These are phyloP conservation scores for Dillenia suffruticosa DNA, from an alignment of 164 flowering plant genomes.

Conservation along the genomic window DNA sequence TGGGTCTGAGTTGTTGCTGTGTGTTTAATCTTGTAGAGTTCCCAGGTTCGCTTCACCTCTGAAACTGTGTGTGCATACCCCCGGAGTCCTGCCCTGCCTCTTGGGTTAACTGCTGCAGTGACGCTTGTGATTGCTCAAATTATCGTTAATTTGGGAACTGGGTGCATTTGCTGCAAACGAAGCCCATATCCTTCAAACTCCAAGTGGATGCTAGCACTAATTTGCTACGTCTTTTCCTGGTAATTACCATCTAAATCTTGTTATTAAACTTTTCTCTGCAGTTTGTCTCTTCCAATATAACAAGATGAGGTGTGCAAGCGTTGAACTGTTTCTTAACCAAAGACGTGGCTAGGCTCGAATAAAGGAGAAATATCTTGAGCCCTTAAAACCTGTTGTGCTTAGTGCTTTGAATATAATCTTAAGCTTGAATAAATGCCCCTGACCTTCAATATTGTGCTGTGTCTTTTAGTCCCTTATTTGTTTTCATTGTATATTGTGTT, in stretches of 20 bases:
- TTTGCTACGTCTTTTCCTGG: conserved; percentile 84
- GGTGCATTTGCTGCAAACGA: conserved; percentile 78
- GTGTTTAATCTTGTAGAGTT: conserved; percentile 39
- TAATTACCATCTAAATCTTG: conserved; percentile 21
- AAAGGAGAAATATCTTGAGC: no score
- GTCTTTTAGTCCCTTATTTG: no score
- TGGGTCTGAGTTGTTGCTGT: conserved; percentile 5
- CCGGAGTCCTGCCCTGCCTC: conserved; percentile 73
- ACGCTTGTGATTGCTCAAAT: conserved; percentile 69
- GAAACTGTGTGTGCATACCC: conserved; percentile 54
- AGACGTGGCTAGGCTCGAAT: no score
- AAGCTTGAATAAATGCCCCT: no score
- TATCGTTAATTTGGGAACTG: conserved; percentile 56
- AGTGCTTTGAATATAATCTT: no score
- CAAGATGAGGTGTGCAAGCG: no score
- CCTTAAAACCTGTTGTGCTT: no score
- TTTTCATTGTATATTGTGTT: no score
- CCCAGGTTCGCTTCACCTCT: conserved; percentile 41
- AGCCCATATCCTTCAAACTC: conserved; percentile 44
- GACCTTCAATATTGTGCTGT: no score
- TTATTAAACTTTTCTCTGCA: neutral
- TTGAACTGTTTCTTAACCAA: no score
- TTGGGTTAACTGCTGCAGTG: conserved; percentile 70
- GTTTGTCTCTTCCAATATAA: neutral
- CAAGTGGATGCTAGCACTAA: conserved; percentile 59